These are phyloP conservation scores for Colletotrichum kahawae DNA, from an alignment of 2,329 filamentous ascomycete species.

Conservation along the genomic window DNA sequence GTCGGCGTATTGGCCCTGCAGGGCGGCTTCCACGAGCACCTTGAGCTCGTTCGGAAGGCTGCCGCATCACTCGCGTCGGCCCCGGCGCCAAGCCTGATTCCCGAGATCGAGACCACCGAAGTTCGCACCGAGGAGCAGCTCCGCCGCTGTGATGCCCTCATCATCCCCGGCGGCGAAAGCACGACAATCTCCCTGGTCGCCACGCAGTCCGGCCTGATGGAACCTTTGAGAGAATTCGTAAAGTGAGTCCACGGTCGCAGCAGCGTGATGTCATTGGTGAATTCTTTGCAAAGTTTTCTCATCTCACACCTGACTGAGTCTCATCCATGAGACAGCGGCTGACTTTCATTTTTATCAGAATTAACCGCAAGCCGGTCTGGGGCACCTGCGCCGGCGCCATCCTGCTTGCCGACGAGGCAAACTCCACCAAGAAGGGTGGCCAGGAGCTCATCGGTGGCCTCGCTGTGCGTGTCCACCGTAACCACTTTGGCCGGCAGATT, in stretches of 20 bases:
- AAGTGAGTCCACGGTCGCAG: slow-evolving; percentile 63
- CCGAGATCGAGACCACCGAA: slow-evolving; percentile 66
- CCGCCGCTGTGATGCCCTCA: slow-evolving; percentile 75
- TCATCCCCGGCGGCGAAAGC: slow-evolving; percentile 94
- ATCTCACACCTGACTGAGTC: background rate
- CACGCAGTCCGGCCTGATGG: slow-evolving; percentile 77
- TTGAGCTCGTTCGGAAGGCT: slow-evolving; percentile 76
- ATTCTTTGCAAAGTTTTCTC: background rate
- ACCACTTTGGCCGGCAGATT: slow-evolving; percentile 92
- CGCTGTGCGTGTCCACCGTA: slow-evolving; percentile 87
- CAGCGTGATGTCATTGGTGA: background rate
- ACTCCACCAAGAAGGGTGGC: slow-evolving; percentile 86
- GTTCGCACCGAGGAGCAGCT: slow-evolving; percentile 80
- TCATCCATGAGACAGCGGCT: background rate
- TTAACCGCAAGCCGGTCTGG: slow-evolving; percentile 84
- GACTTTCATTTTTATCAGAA: slow-evolving; percentile 47
- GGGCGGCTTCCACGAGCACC: slow-evolving; percentile 90
- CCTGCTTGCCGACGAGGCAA: slow-evolving; percentile 85
- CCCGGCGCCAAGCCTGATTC: slow-evolving; percentile 23
- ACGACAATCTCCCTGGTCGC: slow-evolving; percentile 93
- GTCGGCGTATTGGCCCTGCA: slow-evolving; percentile 78
- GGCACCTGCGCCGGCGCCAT: slow-evolving; percentile 96
- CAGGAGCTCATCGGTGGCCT: slow-evolving; percentile 94
- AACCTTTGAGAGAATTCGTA: slow-evolving; percentile 87
- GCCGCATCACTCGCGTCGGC: slow-evolving; percentile 49